Base-by-base conservation (phyloP, 176 grass and related monocot species). In the Pontederia paniculata region DNA sequence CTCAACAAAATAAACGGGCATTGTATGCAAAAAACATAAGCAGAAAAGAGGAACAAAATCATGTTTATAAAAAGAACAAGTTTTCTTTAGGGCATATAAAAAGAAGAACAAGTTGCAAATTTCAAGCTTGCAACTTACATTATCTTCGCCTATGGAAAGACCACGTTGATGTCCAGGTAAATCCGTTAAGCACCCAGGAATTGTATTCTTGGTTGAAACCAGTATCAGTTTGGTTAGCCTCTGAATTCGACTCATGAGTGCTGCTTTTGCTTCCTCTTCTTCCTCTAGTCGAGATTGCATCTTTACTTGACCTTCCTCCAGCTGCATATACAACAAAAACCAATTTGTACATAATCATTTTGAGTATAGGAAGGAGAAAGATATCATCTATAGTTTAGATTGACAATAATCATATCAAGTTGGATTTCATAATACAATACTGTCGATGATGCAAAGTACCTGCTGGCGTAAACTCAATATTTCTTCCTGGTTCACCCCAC, bases 221-320 rank as follows among this genome's bases (percentile, higher is more conserved):
- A 98, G 93, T 84, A 98, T 98, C 72, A 98, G 76, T 69, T 88
- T 98, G 45, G 93, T 98, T 62, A 98, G 46, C 2, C 93, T 78
- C 44, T 98, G 93, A 74, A 98, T 98, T 73, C 93, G 80, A 59
- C 93, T 91, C 93, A 98, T 98, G 41, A 98, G 74, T 82, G 93
- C 93, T 79, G 93, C 83, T 84, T 98, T 98, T 13, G 83, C 86
- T 67, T 98, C 93, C 75, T 98, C 93, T 98, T 98, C 93, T 73
- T 98, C 93, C 75, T 98, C 93, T 22, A 98, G 58, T 47, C 93
- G 87, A 58, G 69, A 98, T 57, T 98, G 93, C 93, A 98, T 98
- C 67, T 98, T 98, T 65, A 98, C 87, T 60, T 98, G 93, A 18
- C 93, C 93, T 63, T 84, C 93, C 69, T 98, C 87, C 65, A 98